These are phyloP conservation scores for Galeopsis tetrahit DNA, from an alignment of 257 asterid species.

Conservation along the genomic window DNA sequence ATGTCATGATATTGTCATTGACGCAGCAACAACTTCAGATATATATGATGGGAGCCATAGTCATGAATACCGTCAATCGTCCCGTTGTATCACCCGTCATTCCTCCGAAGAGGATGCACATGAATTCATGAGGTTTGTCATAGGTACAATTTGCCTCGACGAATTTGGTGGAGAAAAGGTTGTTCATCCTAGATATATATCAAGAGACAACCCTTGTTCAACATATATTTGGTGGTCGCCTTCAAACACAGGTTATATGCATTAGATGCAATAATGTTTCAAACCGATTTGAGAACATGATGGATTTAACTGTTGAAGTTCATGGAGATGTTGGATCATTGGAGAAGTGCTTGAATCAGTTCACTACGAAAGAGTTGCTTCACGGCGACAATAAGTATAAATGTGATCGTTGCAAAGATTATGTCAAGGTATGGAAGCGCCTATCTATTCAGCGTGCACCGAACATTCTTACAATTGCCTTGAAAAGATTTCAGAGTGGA, in stretches of 20 bases:
- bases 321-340: too few species aligned
- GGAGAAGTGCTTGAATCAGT: too few species aligned
- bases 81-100: too few species aligned
- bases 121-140: constrained; percentile 95
- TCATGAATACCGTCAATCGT: too few species aligned
- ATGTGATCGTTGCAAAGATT: constrained; percentile 59
- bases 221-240: constrained; percentile 91
- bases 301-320: too few species aligned
- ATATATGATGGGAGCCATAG: too few species aligned
- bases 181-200: constrained; percentile 62
- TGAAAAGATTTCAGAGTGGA: constrained; percentile 86
- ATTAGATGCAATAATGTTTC: constrained; percentile 59
- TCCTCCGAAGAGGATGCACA: constrained; percentile 77
- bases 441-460: constrained; percentile 73
- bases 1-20: too few species aligned
- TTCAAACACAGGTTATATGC: constrained; percentile 94
- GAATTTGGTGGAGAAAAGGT: constrained; percentile 34
- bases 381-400: too few species aligned
- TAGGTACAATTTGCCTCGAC: constrained; percentile 82
- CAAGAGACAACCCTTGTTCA: constrained; percentile 90
- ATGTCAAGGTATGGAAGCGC: constrained; percentile 90
- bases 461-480: constrained; percentile 91
- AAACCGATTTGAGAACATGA: too few species aligned
- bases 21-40: too few species aligned
- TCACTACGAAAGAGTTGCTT: too few species aligned